Evolutionary conservation across 805 yeast genomes (phyloP), one percentile per base, ranked within the genome.

Genomic region (Candida easanensis): DNA sequence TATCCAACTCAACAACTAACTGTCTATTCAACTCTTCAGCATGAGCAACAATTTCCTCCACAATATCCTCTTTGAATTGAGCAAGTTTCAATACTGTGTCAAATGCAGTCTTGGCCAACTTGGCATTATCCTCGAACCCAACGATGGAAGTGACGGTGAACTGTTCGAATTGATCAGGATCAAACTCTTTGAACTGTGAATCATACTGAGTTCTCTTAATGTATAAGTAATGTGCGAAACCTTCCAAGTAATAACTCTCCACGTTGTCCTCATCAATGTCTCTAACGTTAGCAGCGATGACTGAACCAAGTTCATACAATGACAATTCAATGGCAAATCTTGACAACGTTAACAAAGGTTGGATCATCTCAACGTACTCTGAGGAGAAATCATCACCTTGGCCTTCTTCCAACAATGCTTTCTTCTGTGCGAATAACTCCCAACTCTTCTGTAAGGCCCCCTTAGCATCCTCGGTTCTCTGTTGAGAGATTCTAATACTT

Each of bases 401-500:
- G 49, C 74, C 81, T n/a, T 38, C 45, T 50, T 77, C 83, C 39
- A 82, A 64, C 3, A 47, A 48, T 9, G 65, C 61, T 57, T 82
- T 83, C 53, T 71, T 79, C 15, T 51, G 46, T 33, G 71, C 70
- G 57, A 83, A 88, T 40, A 84, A 69, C 21, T 71, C 73, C 96
- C 97, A 88, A 1, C 96, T 72, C 56, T 77, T 76, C 13, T 50
- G 42, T 39, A 90, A 69, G 1, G 93, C 89, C 20, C 73, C 71
- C 37, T 66, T 63, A 11, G 98, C 98, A 6, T 89, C 97, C 0
- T 73, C 72, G 32, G 68, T 73, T 39, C 80, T 69, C 60, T 83
- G 89, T 63, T 93, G 98, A 7, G 96, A 86, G 36, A 91, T 88
- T 47, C 95, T 76, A 47, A 93, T 86, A 33, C 96, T 88, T 4